phyloP scores from a whole-genome alignment of 805 yeast genomes.

The Metschnikowia lachancei region DNA sequence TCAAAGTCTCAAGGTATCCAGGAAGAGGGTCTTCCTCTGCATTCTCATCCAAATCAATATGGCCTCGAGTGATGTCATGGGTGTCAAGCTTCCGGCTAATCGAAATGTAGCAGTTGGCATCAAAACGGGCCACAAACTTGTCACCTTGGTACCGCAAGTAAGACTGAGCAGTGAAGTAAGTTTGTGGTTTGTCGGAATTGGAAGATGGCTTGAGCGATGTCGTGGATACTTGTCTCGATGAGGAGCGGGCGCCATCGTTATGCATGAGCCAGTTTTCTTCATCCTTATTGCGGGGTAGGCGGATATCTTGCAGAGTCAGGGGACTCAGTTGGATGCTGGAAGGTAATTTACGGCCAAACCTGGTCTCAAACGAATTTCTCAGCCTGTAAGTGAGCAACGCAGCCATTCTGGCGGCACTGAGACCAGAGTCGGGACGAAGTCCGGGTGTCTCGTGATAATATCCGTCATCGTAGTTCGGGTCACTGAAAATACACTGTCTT shows the following conservation, averaged over 20 bases:
- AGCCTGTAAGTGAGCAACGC: constrained; percentile 92
- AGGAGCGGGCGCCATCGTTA: constrained; percentile 69
- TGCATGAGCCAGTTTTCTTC: constrained; percentile 83
- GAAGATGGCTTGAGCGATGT: constrained; percentile 9
- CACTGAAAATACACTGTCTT: constrained; percentile 92
- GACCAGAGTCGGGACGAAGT: constrained; percentile 73
- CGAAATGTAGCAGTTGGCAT: constrained; percentile 94
- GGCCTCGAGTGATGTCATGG: constrained; percentile 85
- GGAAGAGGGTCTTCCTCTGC: constrained; percentile 30
- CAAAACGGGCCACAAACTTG: constrained; percentile 85
- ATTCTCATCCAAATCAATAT: constrained; percentile 45
- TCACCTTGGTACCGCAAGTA: constrained; percentile 92
- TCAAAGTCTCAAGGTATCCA: constrained; percentile 56
- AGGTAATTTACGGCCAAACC: constrained; percentile 77
- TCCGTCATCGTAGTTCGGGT: constrained; percentile 90
- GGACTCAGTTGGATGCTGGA: constrained; percentile 2
- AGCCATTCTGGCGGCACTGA: constrained; percentile 97
- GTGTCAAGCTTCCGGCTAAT: constrained; percentile 93
- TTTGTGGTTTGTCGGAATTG: constrained; percentile 39
- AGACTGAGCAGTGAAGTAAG: constrained; percentile 90
- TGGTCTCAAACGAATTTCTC: constrained; percentile 83
- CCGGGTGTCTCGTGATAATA: constrained; percentile 62
- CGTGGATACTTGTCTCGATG: constrained; percentile 8
- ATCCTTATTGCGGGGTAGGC: constrained; percentile 47
- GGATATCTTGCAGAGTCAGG: constrained; percentile 25